Evolutionary conservation across 1,284 basidiomycete genomes (phyloP), one percentile per base, ranked within the genome.

Genomic region (Trichosporon faecale): DNA sequence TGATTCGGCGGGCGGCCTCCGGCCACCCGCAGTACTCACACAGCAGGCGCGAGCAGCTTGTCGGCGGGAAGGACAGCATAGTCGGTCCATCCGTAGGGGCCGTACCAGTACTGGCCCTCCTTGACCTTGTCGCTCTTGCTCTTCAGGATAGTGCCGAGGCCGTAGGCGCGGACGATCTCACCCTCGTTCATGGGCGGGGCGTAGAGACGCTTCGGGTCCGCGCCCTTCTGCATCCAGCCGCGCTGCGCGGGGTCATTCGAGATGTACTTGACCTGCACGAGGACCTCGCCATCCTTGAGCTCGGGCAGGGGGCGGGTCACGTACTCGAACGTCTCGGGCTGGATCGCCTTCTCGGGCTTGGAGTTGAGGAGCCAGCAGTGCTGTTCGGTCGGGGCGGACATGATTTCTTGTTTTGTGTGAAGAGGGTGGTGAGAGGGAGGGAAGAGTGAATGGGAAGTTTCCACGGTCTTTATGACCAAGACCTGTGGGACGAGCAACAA

Each of bases 231-330:
- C 66, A 80, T 80, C 78, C 79, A 80, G 11, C 70, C 74, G 29
- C 79, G 72, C 76, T 78, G 77, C 0, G 80, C 80, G 0, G 80
- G 80, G 70, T 79, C 79, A 71, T 81, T 81, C 18, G 75, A 76
- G 37, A 81, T 46, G 68, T 70, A 78, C 35, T 73, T 60, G 31
- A 72, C 29, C 70, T 79, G 73, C 64, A 81, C 60, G 49, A 81
- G 73, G 44, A 80, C 63, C 68, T 81, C 55, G 61, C 77, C 78
- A 46, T 78, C 77, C 66, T 77, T 73, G 64, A 81, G 72, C 55
- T 72, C 69, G 23, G 76, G 74, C n/a, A 78, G 29, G 18, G 67
- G 66, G 31, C 68, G 70, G 4, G 71, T 76, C 69, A 72, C 71
- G 37, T 75, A 68, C 61, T 70, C 67, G 75, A 77, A 80, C 16